phyloP scores from a whole-genome alignment of 805 yeast genomes.

The Maudiozyma saulgeensis region DNA sequence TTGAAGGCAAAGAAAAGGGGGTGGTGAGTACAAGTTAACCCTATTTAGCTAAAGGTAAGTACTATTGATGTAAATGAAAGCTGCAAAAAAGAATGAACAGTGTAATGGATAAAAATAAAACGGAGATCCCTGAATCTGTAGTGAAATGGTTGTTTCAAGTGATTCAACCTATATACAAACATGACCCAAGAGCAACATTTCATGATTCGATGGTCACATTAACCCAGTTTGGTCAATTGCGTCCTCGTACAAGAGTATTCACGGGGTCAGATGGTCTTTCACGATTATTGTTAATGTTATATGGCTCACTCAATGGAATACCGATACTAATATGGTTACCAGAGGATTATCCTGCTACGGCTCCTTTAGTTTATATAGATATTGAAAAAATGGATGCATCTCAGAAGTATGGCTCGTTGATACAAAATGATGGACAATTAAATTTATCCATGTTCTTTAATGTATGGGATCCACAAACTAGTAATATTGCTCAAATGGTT shows the following conservation, averaged over 20 bases:
- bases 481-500: not conserved
- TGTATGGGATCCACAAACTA: constrained; percentile 40
- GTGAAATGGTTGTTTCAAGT: constrained; percentile 6
- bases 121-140: constrained; percentile 5
- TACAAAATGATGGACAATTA: constrained; percentile 26
- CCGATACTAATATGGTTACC: constrained; percentile 78
- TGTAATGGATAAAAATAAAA: not conserved
- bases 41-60: no score
- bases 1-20: no score
- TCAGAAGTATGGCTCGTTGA: constrained; percentile 63
- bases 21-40: no score
- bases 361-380: constrained; percentile 59
- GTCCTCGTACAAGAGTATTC: constrained; percentile 60
- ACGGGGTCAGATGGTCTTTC: constrained; percentile 50
- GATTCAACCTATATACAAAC: constrained; percentile 36
- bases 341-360: constrained; percentile 50
- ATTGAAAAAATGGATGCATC: constrained; percentile 36
- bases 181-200: constrained; percentile 47
- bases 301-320: constrained; percentile 41
- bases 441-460: constrained; percentile 54
- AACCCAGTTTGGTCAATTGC: constrained; percentile 44
- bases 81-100: no score
- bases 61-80: no score
- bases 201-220: constrained; percentile 45
- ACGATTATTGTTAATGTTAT: constrained; percentile 50